Conservation (phyloP, 2,329 filamentous ascomycete species). For the Metarhizium guizhouense region DNA sequence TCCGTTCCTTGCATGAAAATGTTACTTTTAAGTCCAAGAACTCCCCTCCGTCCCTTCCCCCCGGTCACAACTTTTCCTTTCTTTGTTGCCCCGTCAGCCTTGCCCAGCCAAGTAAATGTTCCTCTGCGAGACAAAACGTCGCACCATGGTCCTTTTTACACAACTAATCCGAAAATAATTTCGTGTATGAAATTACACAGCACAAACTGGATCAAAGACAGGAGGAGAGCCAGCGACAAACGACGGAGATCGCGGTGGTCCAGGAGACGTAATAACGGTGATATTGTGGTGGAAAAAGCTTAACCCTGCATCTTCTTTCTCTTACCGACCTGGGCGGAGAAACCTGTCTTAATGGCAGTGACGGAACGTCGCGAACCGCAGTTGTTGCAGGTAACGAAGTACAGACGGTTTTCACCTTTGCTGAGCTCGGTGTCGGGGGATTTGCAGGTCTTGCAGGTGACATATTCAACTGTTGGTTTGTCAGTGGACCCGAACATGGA, state of each 20-base stretch:
- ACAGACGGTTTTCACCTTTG: conserved; percentile 98
- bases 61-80: neutral
- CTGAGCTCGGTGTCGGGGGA: conserved; percentile 90
- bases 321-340: conserved; percentile 99
- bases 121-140: neutral
- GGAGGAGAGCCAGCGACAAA: neutral
- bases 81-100: neutral
- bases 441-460: conserved; percentile 97
- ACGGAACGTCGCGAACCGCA: conserved; percentile 79
- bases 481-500: neutral
- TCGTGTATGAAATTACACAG: neutral
- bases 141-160: neutral
- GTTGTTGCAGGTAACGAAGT: conserved; percentile 93
- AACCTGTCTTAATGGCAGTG: conserved; percentile 99
- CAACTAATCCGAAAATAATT: neutral
- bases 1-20: neutral
- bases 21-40: neutral
- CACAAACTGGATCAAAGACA: neutral
- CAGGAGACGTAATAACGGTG: neutral
- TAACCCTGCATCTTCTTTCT: conserved; percentile 89
- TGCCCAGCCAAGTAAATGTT: neutral
- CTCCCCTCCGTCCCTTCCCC: neutral
- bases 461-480: conserved; percentile 68
- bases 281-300: conserved; percentile 15
- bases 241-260: neutral